Conservation (phyloP, 441 rosid species). For the Bruguiera hainesii region DNA sequence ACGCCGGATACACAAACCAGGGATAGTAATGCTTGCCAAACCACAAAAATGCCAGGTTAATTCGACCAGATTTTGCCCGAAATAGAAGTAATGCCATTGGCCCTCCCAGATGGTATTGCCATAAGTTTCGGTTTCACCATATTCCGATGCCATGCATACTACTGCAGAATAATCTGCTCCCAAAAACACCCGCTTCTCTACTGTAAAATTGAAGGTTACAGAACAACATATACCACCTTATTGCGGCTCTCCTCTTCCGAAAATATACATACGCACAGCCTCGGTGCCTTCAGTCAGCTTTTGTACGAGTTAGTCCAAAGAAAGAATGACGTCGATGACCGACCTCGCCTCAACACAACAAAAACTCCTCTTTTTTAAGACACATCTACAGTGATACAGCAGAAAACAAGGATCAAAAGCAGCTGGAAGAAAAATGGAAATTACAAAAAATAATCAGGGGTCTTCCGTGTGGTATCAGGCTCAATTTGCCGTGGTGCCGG, state of each 20-base stretch:
- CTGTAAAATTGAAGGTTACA: constrained; percentile 25
- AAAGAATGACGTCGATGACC: constrained; percentile 38
- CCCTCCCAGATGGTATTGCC: no score
- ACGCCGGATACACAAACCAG: no score
- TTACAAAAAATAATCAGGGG: constrained; percentile 98
- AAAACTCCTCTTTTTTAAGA: constrained; percentile 32
- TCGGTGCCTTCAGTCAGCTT: constrained; percentile 25
- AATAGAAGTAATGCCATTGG: no score
- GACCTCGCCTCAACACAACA: constrained; percentile 42
- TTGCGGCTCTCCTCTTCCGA: constrained; percentile 32
- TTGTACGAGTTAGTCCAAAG: constrained; percentile 20
- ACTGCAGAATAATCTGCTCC: neutral
- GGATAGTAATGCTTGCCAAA: no score
- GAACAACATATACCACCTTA: constrained; percentile 32
- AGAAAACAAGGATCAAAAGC: constrained; percentile 48
- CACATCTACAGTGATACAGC: constrained; percentile 63
- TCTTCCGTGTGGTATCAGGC: constrained; percentile 92
- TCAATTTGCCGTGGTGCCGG: constrained; percentile 98
- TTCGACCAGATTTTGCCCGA: no score
- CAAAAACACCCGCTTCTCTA: constrained; percentile 16
- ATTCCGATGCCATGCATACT: no score
- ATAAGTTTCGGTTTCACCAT: no score
- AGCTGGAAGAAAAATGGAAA: constrained; percentile 29
- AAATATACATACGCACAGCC: constrained; percentile 35
- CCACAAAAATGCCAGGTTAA: no score